These are phyloP conservation scores for Tothia fuscella DNA, from an alignment of 2,329 filamentous ascomycete species.

Conservation along the genomic window DNA sequence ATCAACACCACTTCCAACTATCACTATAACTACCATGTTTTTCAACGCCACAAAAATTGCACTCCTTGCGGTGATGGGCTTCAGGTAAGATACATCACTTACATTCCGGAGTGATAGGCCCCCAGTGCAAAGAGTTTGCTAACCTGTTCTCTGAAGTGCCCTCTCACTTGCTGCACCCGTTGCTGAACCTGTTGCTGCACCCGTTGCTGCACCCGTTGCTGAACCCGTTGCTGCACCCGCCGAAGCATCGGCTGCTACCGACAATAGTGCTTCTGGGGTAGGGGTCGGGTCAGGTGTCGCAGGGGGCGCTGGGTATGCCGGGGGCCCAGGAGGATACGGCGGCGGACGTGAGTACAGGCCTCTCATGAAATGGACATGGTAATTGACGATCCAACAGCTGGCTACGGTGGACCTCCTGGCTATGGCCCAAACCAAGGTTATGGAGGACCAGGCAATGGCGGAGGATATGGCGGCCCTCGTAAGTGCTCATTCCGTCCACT, in stretches of 20 bases:
- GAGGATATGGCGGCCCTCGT: too few species aligned
- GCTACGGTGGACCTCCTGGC: too few species aligned
- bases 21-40: background rate
- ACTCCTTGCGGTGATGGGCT: slow-evolving; percentile 1
- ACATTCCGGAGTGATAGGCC: background rate
- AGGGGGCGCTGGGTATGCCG: too few species aligned
- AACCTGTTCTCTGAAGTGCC: background rate
- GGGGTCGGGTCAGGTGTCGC: background rate
- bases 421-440: too few species aligned
- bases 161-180: slow-evolving; percentile 2
- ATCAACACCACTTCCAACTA: background rate
- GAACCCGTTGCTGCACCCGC: background rate
- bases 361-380: too few species aligned
- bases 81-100: background rate
- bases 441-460: too few species aligned
- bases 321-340: too few species aligned
- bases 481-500: too few species aligned
- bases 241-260: background rate
- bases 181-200: background rate
- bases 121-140: background rate
- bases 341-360: too few species aligned
- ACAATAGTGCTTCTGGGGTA: background rate
- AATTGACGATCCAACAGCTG: too few species aligned
- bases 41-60: slow-evolving; percentile 4
- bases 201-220: background rate